Base-by-base conservation (phyloP, 352 stramenopile genomes). In the Globisporangium irregulare region DNA sequence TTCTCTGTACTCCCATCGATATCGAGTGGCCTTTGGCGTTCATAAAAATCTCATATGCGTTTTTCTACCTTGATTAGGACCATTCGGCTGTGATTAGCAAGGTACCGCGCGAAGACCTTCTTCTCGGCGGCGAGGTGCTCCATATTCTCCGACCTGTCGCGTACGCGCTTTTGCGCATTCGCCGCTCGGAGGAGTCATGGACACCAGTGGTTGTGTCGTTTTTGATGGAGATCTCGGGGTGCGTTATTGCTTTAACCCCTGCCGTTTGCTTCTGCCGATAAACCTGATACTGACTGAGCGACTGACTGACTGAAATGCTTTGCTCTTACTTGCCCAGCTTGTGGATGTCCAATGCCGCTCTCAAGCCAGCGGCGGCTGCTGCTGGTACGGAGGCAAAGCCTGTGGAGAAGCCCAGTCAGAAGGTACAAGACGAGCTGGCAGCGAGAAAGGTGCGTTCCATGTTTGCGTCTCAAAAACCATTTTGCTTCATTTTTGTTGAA, bases 111-210 rank as follows among this genome's bases (percentile, higher is more conserved):
- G 80, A 87, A 66, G 68, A 83, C 34, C 32, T 89, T 59, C 74
- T 94, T 15, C 59, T 94, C 29, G 75, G 67, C 15, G 86, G 86
- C 48, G 87, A 95, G 66, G 34, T 93, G 51, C 84, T 91, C 32
- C 87, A 95, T 59, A 90, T 93, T 53, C 68, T 93, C 38, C 83
- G 87, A 10, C 87, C 87, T 9, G 69, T 92, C 2, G 72, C 89
- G 36, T 95, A 92, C 71, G 85, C 84, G 7, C 32, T 93, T 41
- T 68, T 95, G 58, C 84, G 81, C 61, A 80, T 84, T 61, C 82
- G 76, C 34, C 75, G 80, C 67, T 62, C 75, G 20, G 78, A 89
- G 48, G 70, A 75, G 4, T 91, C 82, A 41, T 94, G 86, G 86
- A 78, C 78, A 5, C 86, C 86, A 0, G 69, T 87, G 22, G 53